Conservation (phyloP, 768 basidiomycete genomes). For the Boletus vermiculosoides region DNA sequence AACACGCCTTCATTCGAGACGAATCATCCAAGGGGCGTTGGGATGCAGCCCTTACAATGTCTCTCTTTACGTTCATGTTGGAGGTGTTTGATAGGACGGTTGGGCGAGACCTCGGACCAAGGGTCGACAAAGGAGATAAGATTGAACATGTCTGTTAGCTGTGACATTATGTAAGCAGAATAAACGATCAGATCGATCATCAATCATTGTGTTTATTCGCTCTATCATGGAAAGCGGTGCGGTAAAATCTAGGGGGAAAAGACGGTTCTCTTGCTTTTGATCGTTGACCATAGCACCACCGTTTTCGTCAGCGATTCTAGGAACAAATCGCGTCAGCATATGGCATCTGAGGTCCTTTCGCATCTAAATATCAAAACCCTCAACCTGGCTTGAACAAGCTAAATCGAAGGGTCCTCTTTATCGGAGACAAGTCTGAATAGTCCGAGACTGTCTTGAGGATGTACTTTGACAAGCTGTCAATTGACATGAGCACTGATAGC, state of each 20-base stretch:
- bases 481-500: background rate
- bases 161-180: background rate
- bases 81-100: slow-evolving; percentile 91
- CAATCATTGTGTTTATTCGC: too few relatives aligned
- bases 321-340: too few relatives aligned
- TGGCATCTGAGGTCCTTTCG: too few relatives aligned
- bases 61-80: slow-evolving; percentile 83
- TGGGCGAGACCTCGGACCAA: slow-evolving; percentile 80
- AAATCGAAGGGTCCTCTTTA: slow-evolving; percentile 1
- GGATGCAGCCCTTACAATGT: slow-evolving; percentile 88
- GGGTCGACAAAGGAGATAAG: slow-evolving; percentile 41
- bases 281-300: background rate
- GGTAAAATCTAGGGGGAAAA: too few relatives aligned
- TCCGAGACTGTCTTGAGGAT: background rate
- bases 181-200: too few relatives aligned
- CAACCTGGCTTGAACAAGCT: slow-evolving; percentile 2
- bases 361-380: background rate
- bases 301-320: too few relatives aligned
- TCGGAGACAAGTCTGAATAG: background rate
- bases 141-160: slow-evolving; percentile 72
- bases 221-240: too few relatives aligned
- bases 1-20: slow-evolving; percentile 95
- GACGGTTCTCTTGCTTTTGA: too few relatives aligned
- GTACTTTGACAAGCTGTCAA: background rate
- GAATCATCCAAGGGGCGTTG: slow-evolving; percentile 91